phyloP scores from a whole-genome alignment of 768 basidiomycete species.

The Collybia nuda region DNA sequence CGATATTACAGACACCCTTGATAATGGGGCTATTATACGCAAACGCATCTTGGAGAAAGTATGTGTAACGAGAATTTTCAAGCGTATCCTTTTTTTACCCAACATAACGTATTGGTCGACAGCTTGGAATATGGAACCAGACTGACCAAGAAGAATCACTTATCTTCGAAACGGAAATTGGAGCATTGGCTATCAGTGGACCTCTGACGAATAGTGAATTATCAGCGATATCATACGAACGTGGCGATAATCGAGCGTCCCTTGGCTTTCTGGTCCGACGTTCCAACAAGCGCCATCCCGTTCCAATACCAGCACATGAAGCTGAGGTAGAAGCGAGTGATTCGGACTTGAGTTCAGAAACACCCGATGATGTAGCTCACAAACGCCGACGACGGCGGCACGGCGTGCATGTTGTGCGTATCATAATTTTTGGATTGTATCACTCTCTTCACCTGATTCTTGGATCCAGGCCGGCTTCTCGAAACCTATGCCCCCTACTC shows the following conservation, averaged over 20 bases:
- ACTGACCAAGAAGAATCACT: slow-evolving; percentile 13
- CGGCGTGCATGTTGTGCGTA: too few species aligned
- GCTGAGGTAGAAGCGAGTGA: too few species aligned
- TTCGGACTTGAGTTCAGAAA: too few species aligned
- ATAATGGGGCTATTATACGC: slow-evolving; percentile 17
- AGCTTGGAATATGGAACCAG: slow-evolving; percentile 15
- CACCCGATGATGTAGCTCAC: too few species aligned
- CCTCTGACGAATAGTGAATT: slow-evolving; percentile 13
- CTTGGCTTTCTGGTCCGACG: slow-evolving; percentile 16
- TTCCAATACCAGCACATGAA: background rate
- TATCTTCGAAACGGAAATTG: slow-evolving; percentile 20
- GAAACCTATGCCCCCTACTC: too few species aligned
- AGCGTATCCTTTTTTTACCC: background rate
- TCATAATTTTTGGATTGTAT: too few species aligned
- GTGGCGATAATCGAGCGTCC: slow-evolving; percentile 15
- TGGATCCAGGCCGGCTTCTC: too few species aligned
- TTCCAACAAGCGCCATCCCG: background rate
- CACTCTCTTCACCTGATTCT: too few species aligned
- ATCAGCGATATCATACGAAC: slow-evolving; percentile 13
- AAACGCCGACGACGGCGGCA: too few species aligned
- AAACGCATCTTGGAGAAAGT: slow-evolving; percentile 17
- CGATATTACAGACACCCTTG: slow-evolving; percentile 16
- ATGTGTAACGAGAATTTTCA: background rate
- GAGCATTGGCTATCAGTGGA: slow-evolving; percentile 14
- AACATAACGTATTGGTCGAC: background rate